Conservation (phyloP, 495 filamentous ascomycete genomes). For the Lophiostoma macrostomum region DNA sequence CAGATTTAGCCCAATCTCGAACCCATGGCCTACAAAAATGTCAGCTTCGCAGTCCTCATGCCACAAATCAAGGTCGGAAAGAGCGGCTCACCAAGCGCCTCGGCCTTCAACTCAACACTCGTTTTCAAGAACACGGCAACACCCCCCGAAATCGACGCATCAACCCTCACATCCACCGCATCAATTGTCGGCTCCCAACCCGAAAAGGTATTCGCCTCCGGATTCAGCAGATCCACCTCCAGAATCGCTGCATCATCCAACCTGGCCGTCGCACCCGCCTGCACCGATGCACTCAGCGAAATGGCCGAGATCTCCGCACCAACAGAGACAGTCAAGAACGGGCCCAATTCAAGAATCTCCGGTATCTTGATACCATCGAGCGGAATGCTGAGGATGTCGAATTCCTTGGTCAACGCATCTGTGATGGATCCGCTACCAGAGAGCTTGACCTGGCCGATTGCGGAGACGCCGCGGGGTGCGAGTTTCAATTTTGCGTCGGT, state of each 20-base stretch:
- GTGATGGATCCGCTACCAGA: constrained; percentile 31
- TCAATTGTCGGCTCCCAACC: constrained; percentile 39
- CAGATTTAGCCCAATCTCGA: constrained; percentile 40
- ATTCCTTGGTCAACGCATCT: constrained; percentile 29
- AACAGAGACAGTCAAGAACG: constrained; percentile 38
- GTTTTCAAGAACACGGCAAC: constrained; percentile 36
- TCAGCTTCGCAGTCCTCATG: too few species aligned
- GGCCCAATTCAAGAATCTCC: constrained; percentile 40
- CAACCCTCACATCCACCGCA: constrained; percentile 30
- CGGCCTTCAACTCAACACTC: constrained; percentile 34
- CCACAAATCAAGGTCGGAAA: background rate
- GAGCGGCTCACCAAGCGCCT: constrained; percentile 34
- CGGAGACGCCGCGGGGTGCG: constrained; percentile 37
- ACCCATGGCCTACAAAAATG: constrained; percentile 33
- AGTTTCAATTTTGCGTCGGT: constrained; percentile 34
- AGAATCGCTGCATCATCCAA: constrained; percentile 36
- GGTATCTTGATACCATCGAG: constrained; percentile 40
- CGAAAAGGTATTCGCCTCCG: constrained; percentile 33
- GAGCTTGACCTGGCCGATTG: constrained; percentile 34
- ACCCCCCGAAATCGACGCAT: constrained; percentile 35
- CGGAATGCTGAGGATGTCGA: constrained; percentile 36
- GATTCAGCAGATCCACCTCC: constrained; percentile 36
- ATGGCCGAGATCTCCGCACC: constrained; percentile 36
- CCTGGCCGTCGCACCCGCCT: constrained; percentile 32
- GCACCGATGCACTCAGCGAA: constrained; percentile 34